A percentile compares a stretch with the other conserved stretches of the same genome.
These are phyloP conservation scores for Penicillium desertorum DNA, from an alignment of 495 filamentous ascomycete species.

Conservation along the genomic window DNA sequence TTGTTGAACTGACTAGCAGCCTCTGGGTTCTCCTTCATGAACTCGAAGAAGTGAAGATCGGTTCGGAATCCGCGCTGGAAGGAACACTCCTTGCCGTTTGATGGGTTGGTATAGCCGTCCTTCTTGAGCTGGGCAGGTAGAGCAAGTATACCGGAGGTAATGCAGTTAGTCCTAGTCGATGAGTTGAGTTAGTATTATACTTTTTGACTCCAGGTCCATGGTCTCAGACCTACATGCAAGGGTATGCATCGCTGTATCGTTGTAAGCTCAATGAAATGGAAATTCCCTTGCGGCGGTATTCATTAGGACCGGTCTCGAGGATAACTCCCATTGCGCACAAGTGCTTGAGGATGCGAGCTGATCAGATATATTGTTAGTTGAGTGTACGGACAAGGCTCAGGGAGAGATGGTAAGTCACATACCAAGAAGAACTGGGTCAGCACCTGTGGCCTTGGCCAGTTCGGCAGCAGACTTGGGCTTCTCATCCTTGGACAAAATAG, in stretches of 20 bases:
- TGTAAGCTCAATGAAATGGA: constrained; percentile 39
- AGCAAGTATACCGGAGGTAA: constrained; percentile 29
- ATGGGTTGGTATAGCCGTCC: constrained; percentile 33
- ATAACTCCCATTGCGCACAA: constrained; percentile 52
- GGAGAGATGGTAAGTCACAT: constrained; percentile 2
- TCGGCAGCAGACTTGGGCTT: constrained; percentile 31
- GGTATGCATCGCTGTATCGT: constrained; percentile 37
- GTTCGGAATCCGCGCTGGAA: constrained; percentile 38
- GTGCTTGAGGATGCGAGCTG: constrained; percentile 48
- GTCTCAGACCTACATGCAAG: constrained; percentile 31
- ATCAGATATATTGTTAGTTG: neutral
- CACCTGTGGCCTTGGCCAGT: constrained; percentile 34
- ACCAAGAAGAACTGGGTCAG: constrained; percentile 35
- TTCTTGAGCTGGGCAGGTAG: constrained; percentile 34
- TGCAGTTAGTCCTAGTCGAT: constrained; percentile 32
- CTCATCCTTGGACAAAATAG: constrained; percentile 32
- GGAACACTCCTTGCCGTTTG: constrained; percentile 29
- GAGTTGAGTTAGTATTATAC: constrained; percentile 1
- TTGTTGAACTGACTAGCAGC: constrained; percentile 46
- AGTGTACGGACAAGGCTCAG: neutral
- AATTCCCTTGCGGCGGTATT: constrained; percentile 47
- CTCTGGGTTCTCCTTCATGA: constrained; percentile 25
- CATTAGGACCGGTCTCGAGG: constrained; percentile 41
- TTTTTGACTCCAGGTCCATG: neutral
- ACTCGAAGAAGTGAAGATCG: constrained; percentile 37